phyloP scores from a whole-genome alignment of 129 eudicot genomes.

The Artemisia argyi region DNA sequence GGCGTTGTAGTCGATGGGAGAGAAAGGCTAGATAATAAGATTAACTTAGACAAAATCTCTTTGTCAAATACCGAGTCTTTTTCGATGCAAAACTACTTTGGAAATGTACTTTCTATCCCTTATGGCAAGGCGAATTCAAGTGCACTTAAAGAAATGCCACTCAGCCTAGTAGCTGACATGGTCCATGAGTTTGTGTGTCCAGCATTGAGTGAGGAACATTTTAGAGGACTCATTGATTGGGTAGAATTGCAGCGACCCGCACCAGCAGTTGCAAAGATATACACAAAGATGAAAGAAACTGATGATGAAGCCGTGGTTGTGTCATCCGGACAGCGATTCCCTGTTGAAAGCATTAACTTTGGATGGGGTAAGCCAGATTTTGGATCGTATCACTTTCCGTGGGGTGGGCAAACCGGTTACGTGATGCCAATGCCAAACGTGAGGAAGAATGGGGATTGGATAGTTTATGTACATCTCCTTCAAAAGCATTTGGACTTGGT shows the following conservation, averaged over 20 bases:
- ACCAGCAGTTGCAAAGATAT: constrained; percentile 21
- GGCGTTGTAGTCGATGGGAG: constrained; percentile 56
- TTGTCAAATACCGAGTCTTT: constrained; percentile 17
- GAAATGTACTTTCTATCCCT: constrained; percentile 42
- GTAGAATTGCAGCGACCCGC: constrained; percentile 20
- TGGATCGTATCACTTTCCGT: constrained; percentile 64
- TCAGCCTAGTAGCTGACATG: constrained; percentile 12
- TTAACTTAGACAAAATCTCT: constrained; percentile 2
- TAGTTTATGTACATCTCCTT: constrained; percentile 59
- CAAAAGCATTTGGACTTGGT: constrained; percentile 45
- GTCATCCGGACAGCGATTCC: constrained; percentile 61
- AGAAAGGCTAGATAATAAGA: constrained; percentile 13
- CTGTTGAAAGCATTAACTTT: constrained; percentile 42
- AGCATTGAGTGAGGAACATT: too few relatives aligned
- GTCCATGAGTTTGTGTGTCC: constrained; percentile 19
- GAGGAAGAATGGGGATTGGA: constrained; percentile 55
- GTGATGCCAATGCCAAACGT: constrained; percentile 61
- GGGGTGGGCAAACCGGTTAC: constrained; percentile 62
- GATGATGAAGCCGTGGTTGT: constrained; percentile 24
- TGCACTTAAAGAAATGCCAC: neutral
- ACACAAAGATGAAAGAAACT: neutral
- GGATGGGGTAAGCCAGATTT: constrained; percentile 31
- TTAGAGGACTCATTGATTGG: too few relatives aligned
- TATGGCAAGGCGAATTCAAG: constrained; percentile 3
- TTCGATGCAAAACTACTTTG: constrained; percentile 38